Evolutionary conservation across 2,329 filamentous ascomycete genomes (phyloP).

Genomic region (Amphichorda felina): DNA sequence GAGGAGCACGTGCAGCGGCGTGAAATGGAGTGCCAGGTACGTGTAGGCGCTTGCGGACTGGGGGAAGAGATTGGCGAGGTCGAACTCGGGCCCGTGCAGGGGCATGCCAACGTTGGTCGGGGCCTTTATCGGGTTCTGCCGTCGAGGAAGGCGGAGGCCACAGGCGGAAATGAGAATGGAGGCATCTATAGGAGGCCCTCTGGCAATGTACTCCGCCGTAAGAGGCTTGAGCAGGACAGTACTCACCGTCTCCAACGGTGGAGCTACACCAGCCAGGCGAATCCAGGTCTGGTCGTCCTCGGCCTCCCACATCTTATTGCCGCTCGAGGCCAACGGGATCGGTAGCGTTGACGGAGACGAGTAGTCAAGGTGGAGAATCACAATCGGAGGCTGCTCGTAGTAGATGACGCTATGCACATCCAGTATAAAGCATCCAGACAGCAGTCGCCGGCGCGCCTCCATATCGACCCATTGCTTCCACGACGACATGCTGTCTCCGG

Average conservation of each 20-base stretch:
- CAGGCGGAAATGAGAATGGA: slow-evolving; percentile 26
- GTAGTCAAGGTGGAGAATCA: slow-evolving; percentile 22
- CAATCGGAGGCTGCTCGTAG: slow-evolving; percentile 32
- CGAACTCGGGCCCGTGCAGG: not conserved
- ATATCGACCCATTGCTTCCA: slow-evolving; percentile 31
- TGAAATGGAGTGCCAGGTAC: slow-evolving; percentile 45
- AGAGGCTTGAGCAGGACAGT: slow-evolving; percentile 19
- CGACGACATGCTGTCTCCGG: not conserved
- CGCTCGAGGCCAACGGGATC: slow-evolving; percentile 34
- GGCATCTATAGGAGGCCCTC: slow-evolving; percentile 24
- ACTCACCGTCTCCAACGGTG: slow-evolving; percentile 7
- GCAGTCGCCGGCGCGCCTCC: slow-evolving; percentile 40
- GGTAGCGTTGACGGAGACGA: slow-evolving; percentile 19
- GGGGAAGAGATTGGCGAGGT: slow-evolving; percentile 23
- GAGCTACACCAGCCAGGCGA: slow-evolving; percentile 9
- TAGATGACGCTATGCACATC: slow-evolving; percentile 44
- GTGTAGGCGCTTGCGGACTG: slow-evolving; percentile 33
- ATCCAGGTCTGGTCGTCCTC: slow-evolving; percentile 33
- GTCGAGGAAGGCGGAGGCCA: slow-evolving; percentile 23
- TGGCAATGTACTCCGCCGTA: slow-evolving; percentile 21
- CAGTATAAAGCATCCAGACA: slow-evolving; percentile 44
- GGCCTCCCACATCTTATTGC: slow-evolving; percentile 36
- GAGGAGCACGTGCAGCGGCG: slow-evolving; percentile 44
- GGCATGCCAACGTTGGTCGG: slow-evolving; percentile 2
- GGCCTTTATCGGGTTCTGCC: slow-evolving; percentile 14